Evolutionary conservation across 371 early-diverging fungal genomes (phyloP), one percentile per base, ranked within the genome.

Genomic region (Mucor lusitanicus): DNA sequence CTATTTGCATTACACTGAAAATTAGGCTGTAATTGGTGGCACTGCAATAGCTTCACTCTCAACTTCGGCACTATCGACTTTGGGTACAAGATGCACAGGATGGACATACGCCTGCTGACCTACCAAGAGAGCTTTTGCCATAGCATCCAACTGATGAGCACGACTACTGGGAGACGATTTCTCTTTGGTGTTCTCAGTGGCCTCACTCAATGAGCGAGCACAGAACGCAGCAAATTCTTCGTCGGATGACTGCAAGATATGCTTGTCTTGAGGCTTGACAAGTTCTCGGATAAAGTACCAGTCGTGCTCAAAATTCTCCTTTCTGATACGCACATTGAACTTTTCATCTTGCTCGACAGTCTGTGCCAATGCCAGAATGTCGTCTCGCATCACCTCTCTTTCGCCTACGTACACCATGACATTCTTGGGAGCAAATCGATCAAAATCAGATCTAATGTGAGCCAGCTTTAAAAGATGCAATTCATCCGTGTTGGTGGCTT

Each of bases 361-460:
- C 11, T 72, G 64, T 6, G 71, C 77, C 23, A 82, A 37, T 21
- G 68, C 71, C 42, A 79, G 46, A 0, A 73, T 75, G 61, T 77
- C 82, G 48, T 79, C 79, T 17, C 79, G 73, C 61, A 82, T 61
- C 4, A 82, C 82, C 32, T 82, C 82, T 39, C 69, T 69, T 55
- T 77, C 64, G 8, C 82, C 82, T 27, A 79, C 62, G 54, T 70
- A 77, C 57, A 77, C 59, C 17, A 82, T 61, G 6, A 79, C 65
- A 19, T 74, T 67, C 13, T 64, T 39, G 8, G 78, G 75, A 4
- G 65, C 65, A 42, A 78, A 82, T 2, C 74, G 68, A n/a, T 64
- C 58, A 46, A 77, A 82, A 1, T 76, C 82, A 21, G 72, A 72
- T 27, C 65, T 58, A 6, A 79, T 64, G 42, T 74, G 73, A 8